Base-by-base conservation (phyloP, 139 green algal species). In the Ettlia oleoabundans region DNA sequence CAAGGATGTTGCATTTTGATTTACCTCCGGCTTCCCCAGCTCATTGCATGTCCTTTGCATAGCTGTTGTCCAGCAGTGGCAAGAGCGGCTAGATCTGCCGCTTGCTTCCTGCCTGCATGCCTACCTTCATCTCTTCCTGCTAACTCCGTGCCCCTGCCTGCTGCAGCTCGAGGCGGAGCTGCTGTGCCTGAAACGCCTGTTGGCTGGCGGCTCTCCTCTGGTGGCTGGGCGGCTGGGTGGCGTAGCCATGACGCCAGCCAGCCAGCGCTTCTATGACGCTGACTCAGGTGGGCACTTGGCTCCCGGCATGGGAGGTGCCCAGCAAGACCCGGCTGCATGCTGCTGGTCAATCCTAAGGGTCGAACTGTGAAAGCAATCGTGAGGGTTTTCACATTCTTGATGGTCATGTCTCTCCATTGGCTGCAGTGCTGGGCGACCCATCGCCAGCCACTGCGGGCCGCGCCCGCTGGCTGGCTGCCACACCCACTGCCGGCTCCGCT, bases 121-220 rank as follows among this genome's bases (percentile, higher is more conserved):
- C n/a, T n/a, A n/a, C n/a, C n/a, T n/a, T n/a, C n/a, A n/a, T n/a
- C n/a, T n/a, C n/a, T n/a, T n/a, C n/a, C n/a, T n/a, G n/a, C n/a
- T n/a, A n/a, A n/a, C n/a, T n/a, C n/a, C n/a, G n/a, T n/a, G n/a
- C n/a, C n/a, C n/a, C n/a, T n/a, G n/a, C n/a, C n/a, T n/a, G n/a
- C n/a, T 69, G 22, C 37, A 52, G 35, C 73, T 80, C 42, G 73
- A 80, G 73, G 53, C 35, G 0, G 73, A 80, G 73, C 73, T 80
- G 24, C 37, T 53, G 24, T 37, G 33, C 37, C 51, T 80, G 30
- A 80, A 80, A 37, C 73, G 30, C 24, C 53, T 80, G 73, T 53
- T 80, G 33, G 24, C 51, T 21, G 28, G 73, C 73, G 73, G 73
- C 53, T 52, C 53, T 9, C 73, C 73, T 6, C 53, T 80, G 35